Percentiles rank a stretch among this genome's conserved stretches.
These are phyloP conservation scores for Mortierella sp. DNA, from an alignment of 371 early-diverging fungal genomes.

Conservation along the genomic window DNA sequence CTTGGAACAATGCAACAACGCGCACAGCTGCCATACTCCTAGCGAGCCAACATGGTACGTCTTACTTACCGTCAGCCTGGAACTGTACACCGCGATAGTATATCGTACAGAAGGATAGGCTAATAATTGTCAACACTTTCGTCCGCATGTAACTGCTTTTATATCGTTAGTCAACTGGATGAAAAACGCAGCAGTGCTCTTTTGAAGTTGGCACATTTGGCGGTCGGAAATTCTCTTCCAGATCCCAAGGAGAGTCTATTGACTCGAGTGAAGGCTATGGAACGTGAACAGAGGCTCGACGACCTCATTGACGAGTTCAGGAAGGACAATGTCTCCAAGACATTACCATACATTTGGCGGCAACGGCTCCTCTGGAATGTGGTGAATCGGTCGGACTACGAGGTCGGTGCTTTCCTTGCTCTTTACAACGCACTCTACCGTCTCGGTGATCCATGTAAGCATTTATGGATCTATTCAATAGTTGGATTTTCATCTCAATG, in stretches of 20 bases:
- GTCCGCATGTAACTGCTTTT: neutral
- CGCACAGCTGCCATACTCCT: constrained; percentile 14
- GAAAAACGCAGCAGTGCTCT: constrained; percentile 25
- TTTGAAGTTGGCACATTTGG: constrained; percentile 27
- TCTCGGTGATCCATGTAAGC: constrained; percentile 35
- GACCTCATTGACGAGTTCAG: constrained; percentile 30
- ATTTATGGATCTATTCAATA: neutral
- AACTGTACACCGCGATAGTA: neutral
- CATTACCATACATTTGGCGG: constrained; percentile 34
- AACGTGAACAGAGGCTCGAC: constrained; percentile 12
- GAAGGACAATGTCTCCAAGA: constrained; percentile 28
- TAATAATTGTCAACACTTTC: neutral
- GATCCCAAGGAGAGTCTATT: constrained; percentile 22
- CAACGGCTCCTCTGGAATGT: constrained; percentile 25
- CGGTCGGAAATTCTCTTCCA: constrained; percentile 16
- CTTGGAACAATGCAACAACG: constrained; percentile 23
- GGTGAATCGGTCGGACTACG: constrained; percentile 15
- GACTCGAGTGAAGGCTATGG: constrained; percentile 20
- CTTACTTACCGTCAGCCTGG: neutral
- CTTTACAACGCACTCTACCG: constrained; percentile 41
- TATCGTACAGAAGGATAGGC: neutral
- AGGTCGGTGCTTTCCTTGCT: constrained; percentile 22
- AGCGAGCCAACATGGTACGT: constrained; percentile 13
- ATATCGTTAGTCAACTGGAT: constrained; percentile 24
- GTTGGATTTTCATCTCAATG: too few relatives aligned